Evolutionary conservation across 139 green algal species (phyloP).

Genomic region (Coelastrella sp.): DNA sequence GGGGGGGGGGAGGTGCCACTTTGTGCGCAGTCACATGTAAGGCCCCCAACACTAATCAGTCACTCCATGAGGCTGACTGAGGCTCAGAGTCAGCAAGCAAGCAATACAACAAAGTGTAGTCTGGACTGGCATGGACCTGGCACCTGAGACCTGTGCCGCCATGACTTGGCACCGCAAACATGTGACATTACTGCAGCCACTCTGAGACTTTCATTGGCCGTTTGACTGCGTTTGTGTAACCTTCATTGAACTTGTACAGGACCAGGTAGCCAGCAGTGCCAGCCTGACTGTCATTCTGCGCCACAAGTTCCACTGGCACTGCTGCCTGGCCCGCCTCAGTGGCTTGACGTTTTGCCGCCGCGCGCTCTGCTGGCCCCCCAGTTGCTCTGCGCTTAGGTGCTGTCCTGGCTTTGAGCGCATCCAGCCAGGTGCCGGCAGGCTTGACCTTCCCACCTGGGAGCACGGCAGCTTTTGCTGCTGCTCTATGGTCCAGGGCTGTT

Average conservation of each 20-base stretch:
- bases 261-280: constrained; percentile 50
- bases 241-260: constrained; percentile 93
- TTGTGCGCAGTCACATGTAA: no score
- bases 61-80: no score
- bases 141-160: neutral
- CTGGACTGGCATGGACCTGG: neutral
- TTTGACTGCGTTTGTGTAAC: constrained; percentile 94
- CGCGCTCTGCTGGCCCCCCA: neutral
- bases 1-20: no score
- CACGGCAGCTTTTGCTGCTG: neutral
- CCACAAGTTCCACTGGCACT: neutral
- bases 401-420: constrained; percentile 45
- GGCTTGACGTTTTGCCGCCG: neutral
- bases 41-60: no score
- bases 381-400: neutral
- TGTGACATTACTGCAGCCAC: constrained; percentile 62
- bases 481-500: constrained; percentile 24
- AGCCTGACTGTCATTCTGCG: neutral
- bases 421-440: constrained; percentile 60
- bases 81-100: no score
- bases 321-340: neutral
- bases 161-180: neutral
- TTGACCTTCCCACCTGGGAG: neutral
- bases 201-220: constrained; percentile 82
- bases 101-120: no score